Conservation (phyloP, 179 eudicot genomes). For the Gypsophila paniculata region DNA sequence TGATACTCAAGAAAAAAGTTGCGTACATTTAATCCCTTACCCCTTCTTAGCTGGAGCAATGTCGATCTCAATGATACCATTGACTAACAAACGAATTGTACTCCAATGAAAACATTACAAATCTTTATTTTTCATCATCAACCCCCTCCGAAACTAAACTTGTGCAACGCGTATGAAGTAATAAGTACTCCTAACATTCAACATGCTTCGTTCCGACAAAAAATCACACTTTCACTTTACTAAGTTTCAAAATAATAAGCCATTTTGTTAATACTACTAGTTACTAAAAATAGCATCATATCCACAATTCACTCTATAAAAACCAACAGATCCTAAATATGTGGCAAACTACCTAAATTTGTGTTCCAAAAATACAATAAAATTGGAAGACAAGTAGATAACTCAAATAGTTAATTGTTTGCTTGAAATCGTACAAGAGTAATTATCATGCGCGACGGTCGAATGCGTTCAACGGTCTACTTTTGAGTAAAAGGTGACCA, state of each 20-base stretch:
- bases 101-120: neutral
- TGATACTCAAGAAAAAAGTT: neutral
- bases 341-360: neutral
- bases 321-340: neutral
- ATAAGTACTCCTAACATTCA: neutral
- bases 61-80: neutral
- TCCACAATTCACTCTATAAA: neutral
- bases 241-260: neutral
- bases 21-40: conserved; percentile 6
- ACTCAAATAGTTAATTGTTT: neutral
- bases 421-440: too few species aligned
- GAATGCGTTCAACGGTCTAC: too few species aligned
- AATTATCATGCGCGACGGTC: too few species aligned
- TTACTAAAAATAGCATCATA: neutral
- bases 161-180: neutral
- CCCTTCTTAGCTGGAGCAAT: neutral
- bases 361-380: neutral
- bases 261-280: neutral
- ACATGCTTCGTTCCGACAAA: too few species aligned
- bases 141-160: neutral
- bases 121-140: neutral
- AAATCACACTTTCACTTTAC: neutral
- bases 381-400: neutral
- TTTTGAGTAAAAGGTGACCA: too few species aligned
- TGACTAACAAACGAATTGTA: neutral